Conservation (phyloP, 1,139 yeast genomes). For the Lodderomyces elongisporus region DNA sequence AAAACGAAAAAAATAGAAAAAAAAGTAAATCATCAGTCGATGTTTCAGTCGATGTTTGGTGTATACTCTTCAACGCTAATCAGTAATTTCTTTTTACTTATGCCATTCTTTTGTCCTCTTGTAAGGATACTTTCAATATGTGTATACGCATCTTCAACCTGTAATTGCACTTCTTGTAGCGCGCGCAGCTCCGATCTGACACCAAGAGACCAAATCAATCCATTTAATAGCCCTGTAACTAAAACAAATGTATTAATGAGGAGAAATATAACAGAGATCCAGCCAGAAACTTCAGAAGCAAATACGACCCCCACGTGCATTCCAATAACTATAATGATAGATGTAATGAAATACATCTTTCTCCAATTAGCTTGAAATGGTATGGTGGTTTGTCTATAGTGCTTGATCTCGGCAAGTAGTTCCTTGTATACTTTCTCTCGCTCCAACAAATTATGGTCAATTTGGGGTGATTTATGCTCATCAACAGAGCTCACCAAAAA, state of each 20-base stretch:
- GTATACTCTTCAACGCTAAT: too few relatives aligned
- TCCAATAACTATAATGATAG: slow-evolving; percentile 33
- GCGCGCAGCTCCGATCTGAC: slow-evolving; percentile 78
- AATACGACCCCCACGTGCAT: slow-evolving; percentile 51
- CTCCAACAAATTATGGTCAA: slow-evolving; percentile 6
- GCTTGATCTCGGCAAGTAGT: slow-evolving; percentile 48
- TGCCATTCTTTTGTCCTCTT: too few relatives aligned
- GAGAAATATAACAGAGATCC: slow-evolving; percentile 36
- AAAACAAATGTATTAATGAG: slow-evolving; percentile 48
- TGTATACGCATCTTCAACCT: slow-evolving; percentile 44
- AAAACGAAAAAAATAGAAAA: too few relatives aligned
- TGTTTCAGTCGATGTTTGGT: too few relatives aligned
- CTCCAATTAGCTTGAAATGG: slow-evolving; percentile 65
- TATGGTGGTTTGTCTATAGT: slow-evolving; percentile 51
- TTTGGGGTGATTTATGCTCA: slow-evolving; percentile 8
- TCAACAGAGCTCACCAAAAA: slow-evolving; percentile 20
- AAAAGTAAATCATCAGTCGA: too few relatives aligned
- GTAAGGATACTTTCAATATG: too few relatives aligned
- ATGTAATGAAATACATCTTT: slow-evolving; percentile 54
- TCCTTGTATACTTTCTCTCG: slow-evolving; percentile 48
- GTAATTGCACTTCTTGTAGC: slow-evolving; percentile 60
- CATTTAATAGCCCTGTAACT: slow-evolving; percentile 68
- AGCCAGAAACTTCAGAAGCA: slow-evolving; percentile 34
- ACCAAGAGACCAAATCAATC: slow-evolving; percentile 72
- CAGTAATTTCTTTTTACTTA: too few relatives aligned